Evolutionary conservation across 371 early-diverging fungal species (phyloP).

Genomic region (Coemansia sp.): DNA sequence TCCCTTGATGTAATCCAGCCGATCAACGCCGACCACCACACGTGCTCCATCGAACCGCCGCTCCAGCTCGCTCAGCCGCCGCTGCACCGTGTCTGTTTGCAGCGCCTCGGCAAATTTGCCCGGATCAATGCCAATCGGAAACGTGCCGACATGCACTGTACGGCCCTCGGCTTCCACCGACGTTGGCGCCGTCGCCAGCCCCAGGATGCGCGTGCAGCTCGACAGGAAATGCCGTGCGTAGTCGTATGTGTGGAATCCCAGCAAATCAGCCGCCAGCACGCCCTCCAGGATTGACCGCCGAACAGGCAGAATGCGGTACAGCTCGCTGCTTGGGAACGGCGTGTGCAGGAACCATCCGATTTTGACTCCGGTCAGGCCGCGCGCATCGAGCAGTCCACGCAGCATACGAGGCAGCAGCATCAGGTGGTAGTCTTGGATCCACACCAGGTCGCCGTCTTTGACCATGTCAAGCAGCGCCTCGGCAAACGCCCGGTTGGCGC

Average conservation of each 20-base stretch:
- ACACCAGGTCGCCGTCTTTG: conserved; percentile 93
- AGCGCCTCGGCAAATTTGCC: conserved; percentile 85
- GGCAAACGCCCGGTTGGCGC: conserved; percentile 90
- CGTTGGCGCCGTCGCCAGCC: conserved; percentile 87
- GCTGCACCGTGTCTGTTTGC: conserved; percentile 63
- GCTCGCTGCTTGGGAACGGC: conserved; percentile 95
- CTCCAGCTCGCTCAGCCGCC: conserved; percentile 76
- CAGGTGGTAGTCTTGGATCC: conserved; percentile 99
- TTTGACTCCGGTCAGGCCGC: conserved; percentile 67
- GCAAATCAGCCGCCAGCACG: conserved; percentile 84
- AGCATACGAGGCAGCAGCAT: conserved; percentile 95
- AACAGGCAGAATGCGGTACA: conserved; percentile 91
- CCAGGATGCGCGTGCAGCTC: conserved; percentile 93
- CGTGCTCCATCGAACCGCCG: conserved; percentile 85
- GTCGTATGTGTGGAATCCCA: conserved; percentile 99
- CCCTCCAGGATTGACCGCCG: conserved; percentile 90
- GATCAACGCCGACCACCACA: conserved; percentile 97
- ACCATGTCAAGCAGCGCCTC: conserved; percentile 77
- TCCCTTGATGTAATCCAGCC: conserved; percentile 99
- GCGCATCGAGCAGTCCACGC: conserved; percentile 56
- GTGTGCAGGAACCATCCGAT: conserved; percentile 99
- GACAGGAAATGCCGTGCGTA: conserved; percentile 98
- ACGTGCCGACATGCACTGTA: conserved; percentile 91
- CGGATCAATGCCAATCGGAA: conserved; percentile 99
- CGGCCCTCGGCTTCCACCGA: conserved; percentile 88